Evolutionary conservation across 2,329 filamentous ascomycete genomes (phyloP).

Genomic region (Exophiala alcalophila): DNA sequence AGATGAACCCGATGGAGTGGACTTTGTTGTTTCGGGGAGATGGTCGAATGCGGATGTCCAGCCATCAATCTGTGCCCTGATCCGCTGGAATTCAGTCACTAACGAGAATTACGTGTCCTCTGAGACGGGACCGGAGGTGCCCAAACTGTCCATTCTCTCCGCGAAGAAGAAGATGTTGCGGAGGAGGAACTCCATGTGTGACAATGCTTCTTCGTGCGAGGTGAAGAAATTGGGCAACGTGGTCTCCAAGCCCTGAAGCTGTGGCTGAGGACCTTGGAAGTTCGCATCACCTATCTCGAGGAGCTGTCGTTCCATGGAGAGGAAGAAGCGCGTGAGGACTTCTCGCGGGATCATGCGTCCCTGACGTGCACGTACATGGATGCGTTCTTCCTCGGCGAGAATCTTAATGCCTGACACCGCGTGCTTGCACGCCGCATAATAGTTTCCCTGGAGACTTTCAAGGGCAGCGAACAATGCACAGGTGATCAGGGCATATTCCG

Average conservation of each 20-base stretch:
- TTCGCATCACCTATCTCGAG: slow-evolving; percentile 19
- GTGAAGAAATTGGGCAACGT: slow-evolving; percentile 9
- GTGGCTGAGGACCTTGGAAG: slow-evolving; percentile 5
- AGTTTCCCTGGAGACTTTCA: slow-evolving; percentile 54
- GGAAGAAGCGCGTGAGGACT: slow-evolving; percentile 17
- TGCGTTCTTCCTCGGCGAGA: slow-evolving; percentile 22
- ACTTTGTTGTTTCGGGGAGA: slow-evolving; percentile 8
- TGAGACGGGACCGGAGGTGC: background rate
- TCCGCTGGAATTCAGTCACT: slow-evolving; percentile 5
- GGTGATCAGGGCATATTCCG: slow-evolving; percentile 42
- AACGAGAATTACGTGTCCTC: slow-evolving; percentile 4
- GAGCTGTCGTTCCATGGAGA: slow-evolving; percentile 15
- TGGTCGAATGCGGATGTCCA: slow-evolving; percentile 9
- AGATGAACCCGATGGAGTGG: slow-evolving; percentile 1
- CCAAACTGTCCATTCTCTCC: background rate
- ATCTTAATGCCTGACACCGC: slow-evolving; percentile 35
- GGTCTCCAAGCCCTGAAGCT: slow-evolving; percentile 1
- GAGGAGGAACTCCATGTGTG: slow-evolving; percentile 13
- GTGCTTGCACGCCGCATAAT: slow-evolving; percentile 43
- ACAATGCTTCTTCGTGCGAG: slow-evolving; percentile 19
- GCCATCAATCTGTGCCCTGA: slow-evolving; percentile 2
- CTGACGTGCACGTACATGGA: background rate
- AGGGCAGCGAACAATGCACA: slow-evolving; percentile 55
- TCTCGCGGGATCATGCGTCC: slow-evolving; percentile 4
- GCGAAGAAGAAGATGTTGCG: slow-evolving; percentile 5